phyloP scores from a whole-genome alignment of 495 filamentous ascomycete genomes.

The Aspergillus wentii region DNA sequence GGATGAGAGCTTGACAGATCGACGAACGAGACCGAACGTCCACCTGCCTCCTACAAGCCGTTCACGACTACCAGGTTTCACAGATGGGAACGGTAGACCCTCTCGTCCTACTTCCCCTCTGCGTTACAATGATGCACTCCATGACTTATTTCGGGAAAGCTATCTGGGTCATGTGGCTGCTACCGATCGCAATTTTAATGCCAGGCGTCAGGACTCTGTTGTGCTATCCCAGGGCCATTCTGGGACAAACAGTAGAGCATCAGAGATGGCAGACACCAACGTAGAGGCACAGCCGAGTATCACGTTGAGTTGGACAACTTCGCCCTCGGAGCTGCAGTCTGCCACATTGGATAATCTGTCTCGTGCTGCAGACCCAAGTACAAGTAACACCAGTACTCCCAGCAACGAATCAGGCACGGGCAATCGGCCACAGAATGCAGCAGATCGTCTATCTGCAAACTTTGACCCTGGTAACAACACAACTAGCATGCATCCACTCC shows the following conservation, averaged over 20 bases:
- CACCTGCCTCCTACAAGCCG: constrained; percentile 26
- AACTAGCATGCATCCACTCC: constrained; percentile 15
- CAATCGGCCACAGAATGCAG: constrained; percentile 9
- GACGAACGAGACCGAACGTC: constrained; percentile 20
- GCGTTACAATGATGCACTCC: constrained; percentile 18
- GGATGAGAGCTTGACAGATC: constrained; percentile 30
- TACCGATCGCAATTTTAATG: constrained; percentile 26
- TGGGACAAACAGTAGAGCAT: constrained; percentile 14
- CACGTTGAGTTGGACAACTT: constrained; percentile 34
- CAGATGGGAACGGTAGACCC: constrained; percentile 37
- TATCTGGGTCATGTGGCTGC: constrained; percentile 19
- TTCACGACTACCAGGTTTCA: constrained; percentile 28
- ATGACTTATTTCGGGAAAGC: constrained; percentile 23
- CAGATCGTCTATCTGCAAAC: constrained; percentile 16
- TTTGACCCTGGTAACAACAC: constrained; percentile 15
- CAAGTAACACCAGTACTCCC: constrained; percentile 13
- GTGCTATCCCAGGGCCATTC: constrained; percentile 35
- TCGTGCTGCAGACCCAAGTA: constrained; percentile 14
- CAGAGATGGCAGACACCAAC: constrained; percentile 15
- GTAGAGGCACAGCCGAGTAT: constrained; percentile 31
- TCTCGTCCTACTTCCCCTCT: constrained; percentile 33
- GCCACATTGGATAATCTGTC: constrained; percentile 14
- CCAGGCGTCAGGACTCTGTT: constrained; percentile 42
- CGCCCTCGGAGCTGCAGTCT: constrained; percentile 29
- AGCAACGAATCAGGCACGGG: constrained; percentile 12